Conservation (phyloP, 305 asterid species). For the Ajuga reptans region DNA sequence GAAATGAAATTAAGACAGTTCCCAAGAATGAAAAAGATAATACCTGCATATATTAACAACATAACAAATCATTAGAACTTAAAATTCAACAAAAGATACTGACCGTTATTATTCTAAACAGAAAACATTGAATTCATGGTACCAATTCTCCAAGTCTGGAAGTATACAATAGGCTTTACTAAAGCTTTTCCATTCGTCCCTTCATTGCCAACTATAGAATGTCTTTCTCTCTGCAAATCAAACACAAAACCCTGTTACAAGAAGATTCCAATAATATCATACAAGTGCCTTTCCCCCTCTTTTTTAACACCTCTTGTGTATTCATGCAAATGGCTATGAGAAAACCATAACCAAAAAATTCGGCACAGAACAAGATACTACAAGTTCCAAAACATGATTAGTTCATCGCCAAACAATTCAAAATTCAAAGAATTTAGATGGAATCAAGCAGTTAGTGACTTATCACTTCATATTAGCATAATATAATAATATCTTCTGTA, state of each 20-base stretch:
- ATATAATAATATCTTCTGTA: neutral
- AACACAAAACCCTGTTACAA: constrained; percentile 17
- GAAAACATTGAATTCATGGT: constrained; percentile 21
- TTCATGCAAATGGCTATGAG: neutral
- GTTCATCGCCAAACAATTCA: neutral
- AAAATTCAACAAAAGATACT: neutral
- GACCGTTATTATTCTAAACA: neutral
- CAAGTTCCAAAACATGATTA: constrained; percentile 4
- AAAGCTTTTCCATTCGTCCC: constrained; percentile 51
- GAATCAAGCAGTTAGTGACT: neutral
- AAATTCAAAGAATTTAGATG: neutral
- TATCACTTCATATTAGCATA: constrained; percentile 5
- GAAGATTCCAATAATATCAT: constrained; percentile 12
- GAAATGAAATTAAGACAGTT: constrained; percentile 89
- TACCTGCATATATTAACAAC: constrained; percentile 46
- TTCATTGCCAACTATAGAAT: constrained; percentile 43
- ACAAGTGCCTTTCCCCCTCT: neutral
- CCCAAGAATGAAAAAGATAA: constrained; percentile 69
- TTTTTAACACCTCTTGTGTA: constrained; percentile 6
- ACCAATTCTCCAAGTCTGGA: constrained; percentile 94
- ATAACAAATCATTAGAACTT: constrained; percentile 2
- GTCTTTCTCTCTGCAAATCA: constrained; percentile 65
- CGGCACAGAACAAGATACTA: constrained; percentile 4
- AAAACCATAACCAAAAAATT: neutral
- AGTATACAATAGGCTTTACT: constrained; percentile 69